phyloP scores from a whole-genome alignment of 2,329 filamentous ascomycete genomes.

The Hypoxylon sp. region DNA sequence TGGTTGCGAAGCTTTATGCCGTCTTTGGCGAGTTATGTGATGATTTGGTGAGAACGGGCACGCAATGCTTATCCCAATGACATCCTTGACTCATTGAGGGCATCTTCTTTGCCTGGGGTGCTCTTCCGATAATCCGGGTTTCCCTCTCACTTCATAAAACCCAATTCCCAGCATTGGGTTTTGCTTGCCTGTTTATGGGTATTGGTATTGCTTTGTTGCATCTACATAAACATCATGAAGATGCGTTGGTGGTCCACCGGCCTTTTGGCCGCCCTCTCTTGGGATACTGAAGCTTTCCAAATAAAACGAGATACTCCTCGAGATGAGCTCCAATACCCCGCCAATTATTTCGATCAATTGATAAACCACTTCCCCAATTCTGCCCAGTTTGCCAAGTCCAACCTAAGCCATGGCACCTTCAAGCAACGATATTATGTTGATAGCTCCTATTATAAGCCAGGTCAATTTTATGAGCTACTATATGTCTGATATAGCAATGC shows the following conservation, averaged over 20 bases:
- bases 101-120: not conserved
- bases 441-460: constrained; percentile 66
- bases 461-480: constrained; percentile 27
- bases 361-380: constrained; percentile 64
- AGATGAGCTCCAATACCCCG: constrained; percentile 47
- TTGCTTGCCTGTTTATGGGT: constrained; percentile 2
- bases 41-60: constrained; percentile 22
- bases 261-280: constrained; percentile 38
- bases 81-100: constrained; percentile 13
- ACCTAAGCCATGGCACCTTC: constrained; percentile 65
- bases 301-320: constrained; percentile 43
- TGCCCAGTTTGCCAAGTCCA: constrained; percentile 53
- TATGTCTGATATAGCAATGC: constrained; percentile 10
- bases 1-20: constrained; percentile 28
- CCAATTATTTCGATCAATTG: constrained; percentile 55
- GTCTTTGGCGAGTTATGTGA: constrained; percentile 15
- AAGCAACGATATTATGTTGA: constrained; percentile 70
- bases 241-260: constrained; percentile 37
- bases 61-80: constrained; percentile 33
- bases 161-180: constrained; percentile 6
- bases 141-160: constrained; percentile 21
- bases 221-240: constrained; percentile 32
- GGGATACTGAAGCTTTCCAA: constrained; percentile 35
- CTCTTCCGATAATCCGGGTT: constrained; percentile 22
- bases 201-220: constrained; percentile 8